Evolutionary conservation across 805 yeast genomes (phyloP), one percentile per base, ranked within the genome.

Genomic region (Metschnikowia lachancei): DNA sequence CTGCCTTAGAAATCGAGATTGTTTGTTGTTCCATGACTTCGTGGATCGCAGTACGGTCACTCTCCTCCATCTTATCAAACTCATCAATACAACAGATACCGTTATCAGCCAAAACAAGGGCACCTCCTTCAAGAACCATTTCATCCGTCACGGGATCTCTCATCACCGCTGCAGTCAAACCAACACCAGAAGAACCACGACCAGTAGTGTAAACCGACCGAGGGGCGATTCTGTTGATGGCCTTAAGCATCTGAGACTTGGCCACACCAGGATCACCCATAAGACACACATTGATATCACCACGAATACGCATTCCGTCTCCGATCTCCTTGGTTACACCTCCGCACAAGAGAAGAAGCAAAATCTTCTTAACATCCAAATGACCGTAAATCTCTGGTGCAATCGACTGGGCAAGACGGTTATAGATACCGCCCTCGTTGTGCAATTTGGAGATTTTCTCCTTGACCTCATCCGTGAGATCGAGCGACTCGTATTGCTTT

Each of bases 241-340:
- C 85, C 64, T 94, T 94, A 53, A 94, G 75, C 61, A 94, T 74
- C 76, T 94, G 99, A 2, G 98, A 94, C 69, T 94, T 94, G 61
- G 99, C 99, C 45, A 94, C 99, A 75, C 99, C 99, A 35, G 99
- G 99, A 63, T 94, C 99, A 58, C 99, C 99, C 97, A 94, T 92
- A 43, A 94, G 76, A 70, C 97, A 85, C 45, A 94, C 80, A 62
- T 94, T 94, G 57, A 94, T 87, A 64, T 94, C 99, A 60, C 99
- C 99, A 74, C 99, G 83, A 60, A 94, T 94, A 61, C 85, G 82
- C 88, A 94, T 82, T 55, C 99, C 99, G 69, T 94, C 99, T 37
- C 95, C 96, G 57, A 92, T 82, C 60, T 83, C 87, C 64, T 94
- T 94, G 40, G 95, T 87, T 36, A 91, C 97, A 60, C 99, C 99